Evolutionary conservation across 2,329 filamentous ascomycete species (phyloP), one percentile per base, ranked within the genome.

Genomic region (Claviceps africana): DNA sequence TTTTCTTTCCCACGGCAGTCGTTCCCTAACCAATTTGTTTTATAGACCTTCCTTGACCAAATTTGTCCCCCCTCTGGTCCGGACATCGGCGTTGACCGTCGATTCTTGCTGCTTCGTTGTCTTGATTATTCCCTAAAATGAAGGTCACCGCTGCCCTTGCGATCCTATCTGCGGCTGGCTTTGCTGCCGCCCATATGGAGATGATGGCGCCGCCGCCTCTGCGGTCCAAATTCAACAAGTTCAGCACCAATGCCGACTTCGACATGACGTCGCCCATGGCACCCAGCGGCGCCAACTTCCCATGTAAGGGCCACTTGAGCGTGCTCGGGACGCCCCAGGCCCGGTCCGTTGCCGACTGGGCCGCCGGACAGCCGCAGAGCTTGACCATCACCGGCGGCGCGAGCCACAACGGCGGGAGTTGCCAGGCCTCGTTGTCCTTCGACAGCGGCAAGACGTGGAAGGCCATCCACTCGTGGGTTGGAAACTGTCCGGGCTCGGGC

Each of bases 201-300:
- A 76, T 80, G 72, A 67, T 61, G 45, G 66, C 65, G 56, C 78
- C 78, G 10, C 57, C 74, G 15, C 77, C 78, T 7, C 68, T 81
- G 59, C 68, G 68, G 52, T 77, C 74, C 60, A 76, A 75, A 65
- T 65, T 64, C 64, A 79, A 79, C 68, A 68, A 72, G 43, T 66
- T 72, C 60, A 65, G 70, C 56, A 59, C 62, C 54, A 66, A 75
- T 51, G 74, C 79, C 62, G 85, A 90, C 69, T 88, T 85, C 71
- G 78, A 77, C 59, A 87, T 88, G 70, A 86, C 81, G 33, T 73
- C 75, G 17, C 87, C 87, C 2, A 74, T 93, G 46, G 46, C 62
- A 68, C 2, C 72, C 22, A 70, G 73, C 54, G 83, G 83, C 30
- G 72, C 73, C 54, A 77, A 90, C 67, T 93, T 80, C 65, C 83